These are phyloP conservation scores for Abrus pulchellus DNA, from an alignment of 306 rosid genomes.

Conservation along the genomic window DNA sequence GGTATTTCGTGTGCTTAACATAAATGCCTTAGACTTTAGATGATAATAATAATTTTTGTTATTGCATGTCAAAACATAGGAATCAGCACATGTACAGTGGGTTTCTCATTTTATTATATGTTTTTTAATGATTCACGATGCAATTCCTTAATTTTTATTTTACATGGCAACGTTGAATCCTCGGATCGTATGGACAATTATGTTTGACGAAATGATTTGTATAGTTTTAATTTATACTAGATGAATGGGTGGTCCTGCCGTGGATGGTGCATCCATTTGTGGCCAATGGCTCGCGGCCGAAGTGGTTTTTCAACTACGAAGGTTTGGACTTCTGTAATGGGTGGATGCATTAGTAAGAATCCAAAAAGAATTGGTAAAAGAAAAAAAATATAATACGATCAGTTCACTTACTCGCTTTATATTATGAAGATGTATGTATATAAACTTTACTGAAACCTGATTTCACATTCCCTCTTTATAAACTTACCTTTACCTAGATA, in stretches of 20 bases:
- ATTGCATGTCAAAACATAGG: background rate
- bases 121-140: slow-evolving; percentile 36
- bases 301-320: background rate
- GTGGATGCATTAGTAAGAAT: too few species aligned
- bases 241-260: background rate
- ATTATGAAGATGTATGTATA: too few species aligned
- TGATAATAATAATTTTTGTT: background rate
- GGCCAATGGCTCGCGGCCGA: background rate
- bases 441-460: too few species aligned
- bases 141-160: slow-evolving; percentile 19
- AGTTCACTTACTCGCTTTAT: too few species aligned
- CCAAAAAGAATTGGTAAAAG: too few species aligned
- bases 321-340: background rate
- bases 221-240: too few species aligned
- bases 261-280: background rate
- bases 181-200: background rate
- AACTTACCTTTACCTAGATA: too few species aligned
- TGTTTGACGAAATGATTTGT: background rate
- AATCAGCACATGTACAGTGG: background rate
- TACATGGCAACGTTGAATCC: slow-evolving; percentile 9
- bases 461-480: too few species aligned
- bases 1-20: slow-evolving; percentile 70
- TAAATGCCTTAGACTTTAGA: background rate
- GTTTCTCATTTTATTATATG: slow-evolving; percentile 14
- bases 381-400: too few species aligned